Evolutionary conservation across 768 basidiomycete genomes (phyloP), one percentile per base, ranked within the genome.

Genomic region (Termitomyces titanicus): DNA sequence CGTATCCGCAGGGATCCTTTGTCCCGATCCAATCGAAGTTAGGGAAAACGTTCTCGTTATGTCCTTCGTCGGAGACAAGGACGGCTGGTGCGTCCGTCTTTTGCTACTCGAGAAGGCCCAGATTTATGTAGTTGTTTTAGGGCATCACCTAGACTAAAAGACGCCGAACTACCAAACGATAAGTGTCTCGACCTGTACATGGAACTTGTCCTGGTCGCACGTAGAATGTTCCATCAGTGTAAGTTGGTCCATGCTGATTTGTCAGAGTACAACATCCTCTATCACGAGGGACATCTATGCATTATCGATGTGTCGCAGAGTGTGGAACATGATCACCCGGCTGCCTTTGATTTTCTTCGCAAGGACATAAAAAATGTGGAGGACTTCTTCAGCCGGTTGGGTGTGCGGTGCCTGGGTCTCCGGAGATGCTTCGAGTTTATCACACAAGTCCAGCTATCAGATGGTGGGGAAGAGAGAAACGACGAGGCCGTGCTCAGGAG

Each of bases 301-400:
- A 88, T 98, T 63, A 98, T 99, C 72, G 97, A 99, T 69, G 97
- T 99, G 55, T 97, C 95, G 1, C 97, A 99, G 68, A 95, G 93
- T 59, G 95, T 99, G 34, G 97, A 99, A 64, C 95, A 98, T 66
- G 96, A 98, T 70, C 97, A 99, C 63, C 97, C 96, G 0, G 79
- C 88, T 27, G 93, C 97, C 0, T 98, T 94, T 67, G 96, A 99
- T 70, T 99, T 99, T 72, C 79, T 99, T 35, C 86, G 95, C 25
- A 85, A 80, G 43, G 97, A 99, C 70, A 81, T 99, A 47, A 86
- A 85, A 62, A 98, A 99, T 67, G 78, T 94, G 40, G 94, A 97
- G 56, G 95, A 94, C 34, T 99, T 90, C 70, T 99, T 98, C 68
- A 79, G 81, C 5, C 77, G 85, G 59, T 79, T 84, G 18, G 92